Evolutionary conservation across 495 filamentous ascomycete species (phyloP).

Genomic region (Penicillium coprophilum): DNA sequence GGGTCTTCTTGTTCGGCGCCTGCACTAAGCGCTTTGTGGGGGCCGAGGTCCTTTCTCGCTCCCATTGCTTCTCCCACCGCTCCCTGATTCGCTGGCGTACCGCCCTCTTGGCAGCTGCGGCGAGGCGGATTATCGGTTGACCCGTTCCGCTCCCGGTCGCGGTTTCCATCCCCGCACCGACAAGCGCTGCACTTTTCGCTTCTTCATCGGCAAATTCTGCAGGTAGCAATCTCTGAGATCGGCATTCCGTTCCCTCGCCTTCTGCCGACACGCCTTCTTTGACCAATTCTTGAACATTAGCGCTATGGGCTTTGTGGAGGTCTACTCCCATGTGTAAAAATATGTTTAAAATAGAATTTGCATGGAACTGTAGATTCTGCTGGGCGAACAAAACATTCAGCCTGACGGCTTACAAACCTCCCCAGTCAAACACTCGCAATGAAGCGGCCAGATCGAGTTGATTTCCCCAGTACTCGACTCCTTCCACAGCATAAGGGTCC

Average conservation of each 20-base stretch:
- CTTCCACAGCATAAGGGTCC: slow-evolving; percentile 2
- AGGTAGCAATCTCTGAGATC: too few relatives aligned
- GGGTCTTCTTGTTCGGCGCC: background rate
- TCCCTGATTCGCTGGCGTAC: background rate
- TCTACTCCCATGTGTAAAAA: too few relatives aligned
- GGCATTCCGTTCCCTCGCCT: too few relatives aligned
- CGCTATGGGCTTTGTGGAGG: too few relatives aligned
- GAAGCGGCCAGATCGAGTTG: slow-evolving; percentile 1
- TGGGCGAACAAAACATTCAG: background rate
- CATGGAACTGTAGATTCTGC: background rate
- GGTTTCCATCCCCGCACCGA: background rate
- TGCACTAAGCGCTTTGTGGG: background rate
- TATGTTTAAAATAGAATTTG: too few relatives aligned
- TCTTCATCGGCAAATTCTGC: background rate
- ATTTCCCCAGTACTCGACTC: background rate
- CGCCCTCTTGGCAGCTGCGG: background rate
- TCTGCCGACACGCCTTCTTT: too few relatives aligned
- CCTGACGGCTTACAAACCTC: background rate
- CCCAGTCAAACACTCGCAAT: slow-evolving; percentile 1
- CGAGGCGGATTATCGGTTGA: background rate
- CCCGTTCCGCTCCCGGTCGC: background rate
- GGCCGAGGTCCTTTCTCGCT: background rate
- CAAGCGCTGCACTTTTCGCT: background rate
- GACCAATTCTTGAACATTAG: too few relatives aligned
- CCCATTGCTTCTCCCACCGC: background rate